Percentiles rank a stretch among this genome's conserved stretches.
Evolutionary conservation across 495 filamentous ascomycete genomes (phyloP).

Genomic region (Penicillium soppii): DNA sequence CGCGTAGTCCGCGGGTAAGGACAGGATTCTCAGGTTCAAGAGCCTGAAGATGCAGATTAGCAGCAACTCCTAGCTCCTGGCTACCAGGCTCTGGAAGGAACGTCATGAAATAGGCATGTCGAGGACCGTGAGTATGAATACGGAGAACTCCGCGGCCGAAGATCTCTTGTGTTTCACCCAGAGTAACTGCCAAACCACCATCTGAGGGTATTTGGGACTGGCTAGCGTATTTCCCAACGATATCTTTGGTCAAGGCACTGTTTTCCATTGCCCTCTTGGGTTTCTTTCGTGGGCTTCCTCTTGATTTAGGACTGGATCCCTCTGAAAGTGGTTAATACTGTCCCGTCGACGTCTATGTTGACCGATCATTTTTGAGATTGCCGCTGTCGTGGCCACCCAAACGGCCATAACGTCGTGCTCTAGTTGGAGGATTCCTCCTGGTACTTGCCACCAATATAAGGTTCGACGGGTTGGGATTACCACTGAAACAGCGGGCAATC

Average conservation of each 20-base stretch:
- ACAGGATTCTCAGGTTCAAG: too few species aligned
- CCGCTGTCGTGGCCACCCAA: background rate
- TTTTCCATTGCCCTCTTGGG: background rate
- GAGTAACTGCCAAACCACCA: background rate
- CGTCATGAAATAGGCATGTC: constrained; percentile 11
- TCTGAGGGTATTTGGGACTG: background rate
- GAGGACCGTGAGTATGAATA: constrained; percentile 10
- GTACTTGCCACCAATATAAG: background rate
- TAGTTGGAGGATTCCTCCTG: constrained; percentile 3
- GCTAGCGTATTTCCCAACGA: background rate
- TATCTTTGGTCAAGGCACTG: background rate
- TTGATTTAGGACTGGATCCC: constrained; percentile 1
- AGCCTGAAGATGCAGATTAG: too few species aligned
- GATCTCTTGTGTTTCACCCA: constrained; percentile 15
- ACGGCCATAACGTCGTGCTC: constrained; percentile 1
- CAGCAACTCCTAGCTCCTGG: too few species aligned
- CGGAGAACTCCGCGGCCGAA: constrained; percentile 14
- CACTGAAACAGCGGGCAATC: constrained; percentile 7
- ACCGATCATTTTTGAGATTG: constrained; percentile 1
- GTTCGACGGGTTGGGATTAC: constrained; percentile 4
- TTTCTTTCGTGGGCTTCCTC: constrained; percentile 1
- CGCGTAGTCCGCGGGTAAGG: too few species aligned
- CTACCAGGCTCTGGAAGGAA: constrained; percentile 15
- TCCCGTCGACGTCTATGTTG: background rate
- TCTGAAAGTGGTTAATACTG: constrained; percentile 1